These are phyloP conservation scores for Candida oleophila DNA, from an alignment of 805 yeast species.

Conservation along the genomic window DNA sequence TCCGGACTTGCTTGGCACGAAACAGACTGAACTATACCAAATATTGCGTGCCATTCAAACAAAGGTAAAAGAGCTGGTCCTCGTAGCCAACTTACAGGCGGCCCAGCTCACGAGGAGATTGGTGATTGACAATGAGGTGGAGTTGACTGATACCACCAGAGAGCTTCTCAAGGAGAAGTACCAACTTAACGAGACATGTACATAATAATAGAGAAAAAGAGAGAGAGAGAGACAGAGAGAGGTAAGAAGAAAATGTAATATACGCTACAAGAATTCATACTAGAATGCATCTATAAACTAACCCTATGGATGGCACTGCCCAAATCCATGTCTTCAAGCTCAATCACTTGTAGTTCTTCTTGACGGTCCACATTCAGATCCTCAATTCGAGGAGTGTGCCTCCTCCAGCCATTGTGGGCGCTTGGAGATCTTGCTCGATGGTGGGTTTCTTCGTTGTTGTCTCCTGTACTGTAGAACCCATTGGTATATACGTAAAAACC, in stretches of 20 bases:
- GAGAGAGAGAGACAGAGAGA: too few relatives aligned
- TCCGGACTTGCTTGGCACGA: constrained; percentile 12
- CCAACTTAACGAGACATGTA: not conserved
- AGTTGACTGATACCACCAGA: constrained; percentile 7
- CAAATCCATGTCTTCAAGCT: constrained; percentile 1
- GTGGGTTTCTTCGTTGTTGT: constrained; percentile 13
- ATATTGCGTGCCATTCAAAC: constrained; percentile 17
- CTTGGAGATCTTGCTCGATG: not conserved
- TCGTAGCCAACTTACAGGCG: constrained; percentile 15
- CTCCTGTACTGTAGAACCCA: constrained; percentile 34
- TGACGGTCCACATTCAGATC: not conserved
- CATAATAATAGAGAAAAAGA: not conserved
- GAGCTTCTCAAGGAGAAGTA: constrained; percentile 1
- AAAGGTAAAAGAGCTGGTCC: constrained; percentile 3
- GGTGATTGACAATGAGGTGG: constrained; percentile 8
- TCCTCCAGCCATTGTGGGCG: constrained; percentile 2
- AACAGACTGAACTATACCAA: constrained; percentile 17
- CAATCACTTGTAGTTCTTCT: not conserved
- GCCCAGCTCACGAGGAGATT: constrained; percentile 20
- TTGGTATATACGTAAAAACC: constrained; percentile 44
- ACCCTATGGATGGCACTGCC: constrained; percentile 1
- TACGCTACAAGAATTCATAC: too few relatives aligned
- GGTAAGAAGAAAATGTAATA: too few relatives aligned
- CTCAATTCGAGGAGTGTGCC: constrained; percentile 1
- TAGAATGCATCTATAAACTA: constrained; percentile 1